Base-by-base conservation (phyloP, 192 early-diverging fungal species). In the Chytriomyces sp. region DNA sequence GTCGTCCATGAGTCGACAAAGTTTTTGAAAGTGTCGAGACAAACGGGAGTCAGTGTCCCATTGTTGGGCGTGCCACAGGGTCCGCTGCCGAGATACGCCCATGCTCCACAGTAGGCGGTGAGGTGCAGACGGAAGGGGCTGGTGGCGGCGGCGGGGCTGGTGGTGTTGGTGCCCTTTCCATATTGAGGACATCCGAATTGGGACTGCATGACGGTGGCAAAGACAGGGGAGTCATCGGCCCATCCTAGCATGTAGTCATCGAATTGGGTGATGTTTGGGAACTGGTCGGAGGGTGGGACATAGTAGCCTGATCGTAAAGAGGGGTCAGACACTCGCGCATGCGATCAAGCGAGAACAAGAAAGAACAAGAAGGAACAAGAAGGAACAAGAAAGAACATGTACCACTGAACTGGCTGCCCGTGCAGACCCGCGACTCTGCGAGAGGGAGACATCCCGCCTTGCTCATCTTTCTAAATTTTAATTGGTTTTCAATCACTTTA, bases 111-210 rank as follows among this genome's bases (percentile, higher is more conserved):
- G 45, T 62, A 73, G 16, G 72, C 57, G 16, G 72, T 28, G 18
- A 73, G 35, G 45, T 77, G 72, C 49, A 72, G 82, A 18, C 53
- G 53, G 53, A 57, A 3, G 53, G 53, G 53, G n/a, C 77, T 72
- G 28, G 28, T 35, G 28, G 28, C 28, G 28, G 28, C 1, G 45
- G 53, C 45, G n/a, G n/a, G n/a, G 26, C 69, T 64, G 10, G 49
- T 46, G 20, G 77, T 80, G 68, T 50, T 69, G 28, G 28, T 35
- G 28, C 28, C 28, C 28, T 35, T 35, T 35, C 1, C 28, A 69
- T 61, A 84, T 7, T 43, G 50, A n/a, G 83, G 72, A 67, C 83
- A 84, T 7, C 67, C 65, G 49, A 62, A 77, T 7, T 45, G 18
- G 20, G 46, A 59, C 11, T 43, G 24, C 71, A 83, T 80, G 6